Evolutionary conservation across 2,329 filamentous ascomycete species (phyloP).

Genomic region (Herpotrichia juniperi): DNA sequence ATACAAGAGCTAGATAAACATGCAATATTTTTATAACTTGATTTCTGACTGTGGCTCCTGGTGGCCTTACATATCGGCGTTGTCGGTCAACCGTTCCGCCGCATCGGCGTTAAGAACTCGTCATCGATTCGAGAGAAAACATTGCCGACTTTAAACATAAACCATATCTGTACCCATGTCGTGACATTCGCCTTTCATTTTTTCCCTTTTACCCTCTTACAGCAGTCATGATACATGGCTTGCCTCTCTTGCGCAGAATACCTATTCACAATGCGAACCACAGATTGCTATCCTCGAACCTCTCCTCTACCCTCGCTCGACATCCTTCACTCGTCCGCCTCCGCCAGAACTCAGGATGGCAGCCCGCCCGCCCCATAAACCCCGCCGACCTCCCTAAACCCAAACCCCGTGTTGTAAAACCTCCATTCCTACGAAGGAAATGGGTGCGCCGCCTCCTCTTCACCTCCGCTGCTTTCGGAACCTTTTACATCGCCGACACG

Average conservation of each 20-base stretch:
- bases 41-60: constrained; percentile 21
- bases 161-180: not conserved
- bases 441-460: constrained; percentile 78
- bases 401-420: constrained; percentile 63
- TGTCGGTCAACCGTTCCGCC: not conserved
- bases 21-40: not conserved
- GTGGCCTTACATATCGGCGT: not conserved
- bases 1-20: too few relatives aligned
- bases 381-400: constrained; percentile 73
- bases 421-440: constrained; percentile 72
- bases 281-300: constrained; percentile 25
- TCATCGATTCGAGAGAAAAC: constrained; percentile 2
- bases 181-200: not conserved
- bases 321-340: constrained; percentile 28
- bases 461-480: constrained; percentile 63
- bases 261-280: constrained; percentile 24
- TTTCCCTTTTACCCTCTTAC: constrained; percentile 2
- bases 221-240: constrained; percentile 47
- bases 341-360: constrained; percentile 46
- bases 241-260: constrained; percentile 40
- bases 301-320: constrained; percentile 15
- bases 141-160: not conserved
- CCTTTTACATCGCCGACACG: constrained; percentile 71
- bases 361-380: constrained; percentile 67
- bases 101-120: constrained; percentile 10